Base-by-base conservation (phyloP, 768 basidiomycete genomes). In the Hericium erinaceus region DNA sequence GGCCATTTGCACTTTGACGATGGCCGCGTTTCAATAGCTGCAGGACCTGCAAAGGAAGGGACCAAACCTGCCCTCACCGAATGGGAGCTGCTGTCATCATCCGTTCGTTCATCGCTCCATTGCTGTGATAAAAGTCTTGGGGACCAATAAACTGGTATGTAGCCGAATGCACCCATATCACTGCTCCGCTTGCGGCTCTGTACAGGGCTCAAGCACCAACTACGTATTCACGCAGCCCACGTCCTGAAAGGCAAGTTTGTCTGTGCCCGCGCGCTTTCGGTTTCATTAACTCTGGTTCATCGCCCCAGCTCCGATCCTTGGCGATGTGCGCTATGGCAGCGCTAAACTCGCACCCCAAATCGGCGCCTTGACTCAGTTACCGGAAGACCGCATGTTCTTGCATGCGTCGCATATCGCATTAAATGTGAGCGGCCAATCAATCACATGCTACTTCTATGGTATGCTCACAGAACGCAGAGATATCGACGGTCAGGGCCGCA, bases 171-270 rank as follows among this genome's bases (percentile, higher is more conserved):
- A 15, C 54, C 54, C 4, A 15, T 63, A 28, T 63, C 61, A 22
- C 55, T 63, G 2, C 37, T 63, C 44, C 57, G 61, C 37, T 37
- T 63, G 18, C 40, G 54, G 24, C 61, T 60, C 26, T 52, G 57
- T 28, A 63, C 62, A 2, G 62, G 62, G 24, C 50, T 61, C 48
- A 63, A 63, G 49, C 62, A 63, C 44, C 62, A 63, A 50, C 57
- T 63, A 6, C 62, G 62, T 16, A 60, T 63, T 12, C 62, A 63
- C 22, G 44, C 58, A 49, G 60, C 62, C 9, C 57, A 41, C 15
- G n/a, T 3, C 20, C 46, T 63, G 1, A 26, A 48, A 15, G 57
- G 62, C 58, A 50, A 28, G 62, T 57, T 3, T 33, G 39, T 11
- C 16, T 37, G 39, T 33, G 37, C 38, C 16, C 24, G 48, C 33